phyloP scores from a whole-genome alignment of 768 basidiomycete species.

The Mycena latifolia region DNA sequence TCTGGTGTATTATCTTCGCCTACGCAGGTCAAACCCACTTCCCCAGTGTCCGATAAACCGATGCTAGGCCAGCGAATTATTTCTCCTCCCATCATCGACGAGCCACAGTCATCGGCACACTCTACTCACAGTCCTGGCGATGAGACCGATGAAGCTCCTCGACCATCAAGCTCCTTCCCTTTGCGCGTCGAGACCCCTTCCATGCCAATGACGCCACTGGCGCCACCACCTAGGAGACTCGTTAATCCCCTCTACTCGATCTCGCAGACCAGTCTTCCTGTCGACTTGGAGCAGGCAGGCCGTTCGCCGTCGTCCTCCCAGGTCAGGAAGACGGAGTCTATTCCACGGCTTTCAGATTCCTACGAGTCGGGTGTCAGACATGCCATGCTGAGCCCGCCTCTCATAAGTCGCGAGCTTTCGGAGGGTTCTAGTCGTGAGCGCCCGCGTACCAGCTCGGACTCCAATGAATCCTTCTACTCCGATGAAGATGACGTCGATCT shows the following conservation, averaged over 20 bases:
- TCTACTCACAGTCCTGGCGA: constrained; percentile 42
- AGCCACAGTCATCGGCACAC: constrained; percentile 44
- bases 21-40: constrained; percentile 39
- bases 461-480: constrained; percentile 40
- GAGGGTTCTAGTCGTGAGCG: constrained; percentile 27
- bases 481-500: constrained; percentile 55
- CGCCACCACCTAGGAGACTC: constrained; percentile 73
- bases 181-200: constrained; percentile 75
- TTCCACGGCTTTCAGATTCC: constrained; percentile 33
- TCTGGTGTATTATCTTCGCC: constrained; percentile 63
- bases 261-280: constrained; percentile 67
- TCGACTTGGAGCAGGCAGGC: constrained; percentile 29
- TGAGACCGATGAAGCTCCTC: constrained; percentile 40
- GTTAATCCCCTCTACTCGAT: constrained; percentile 64
- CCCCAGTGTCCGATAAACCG: constrained; percentile 41
- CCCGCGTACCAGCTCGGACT: constrained; percentile 40
- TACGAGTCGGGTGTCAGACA: constrained; percentile 29
- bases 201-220: constrained; percentile 69
- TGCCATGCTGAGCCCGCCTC: constrained; percentile 33
- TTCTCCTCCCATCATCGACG: constrained; percentile 40
- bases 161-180: constrained; percentile 60
- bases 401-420: constrained; percentile 38
- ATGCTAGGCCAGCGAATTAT: constrained; percentile 61
- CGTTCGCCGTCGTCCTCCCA: constrained; percentile 9
- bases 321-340: constrained; percentile 21